phyloP scores from a whole-genome alignment of 1,284 basidiomycete species.

The Sporisorium exsertum region DNA sequence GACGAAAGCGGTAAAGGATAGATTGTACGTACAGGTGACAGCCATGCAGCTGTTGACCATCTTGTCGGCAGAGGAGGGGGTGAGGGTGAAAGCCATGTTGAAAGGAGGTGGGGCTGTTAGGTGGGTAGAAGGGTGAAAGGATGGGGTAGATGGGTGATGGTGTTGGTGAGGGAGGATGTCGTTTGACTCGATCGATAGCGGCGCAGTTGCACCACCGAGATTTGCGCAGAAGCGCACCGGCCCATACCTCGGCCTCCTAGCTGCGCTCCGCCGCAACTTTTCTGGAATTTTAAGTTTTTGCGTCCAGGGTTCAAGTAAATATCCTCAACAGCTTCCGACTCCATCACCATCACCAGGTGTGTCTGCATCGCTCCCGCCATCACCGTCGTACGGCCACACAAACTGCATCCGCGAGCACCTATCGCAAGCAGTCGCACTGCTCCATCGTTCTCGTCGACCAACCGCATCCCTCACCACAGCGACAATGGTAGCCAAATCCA shows the following conservation, averaged over 20 bases:
- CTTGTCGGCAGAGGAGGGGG: constrained; percentile 10
- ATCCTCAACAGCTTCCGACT: neutral
- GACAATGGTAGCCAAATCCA: constrained; percentile 16
- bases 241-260: neutral
- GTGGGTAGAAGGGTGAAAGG: neutral
- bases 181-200: constrained; percentile 5
- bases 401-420: neutral
- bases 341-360: neutral
- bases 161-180: constrained; percentile 5
- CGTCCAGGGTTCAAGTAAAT: constrained; percentile 4
- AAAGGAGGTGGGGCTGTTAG: neutral
- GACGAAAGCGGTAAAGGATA: neutral
- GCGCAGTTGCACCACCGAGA: neutral
- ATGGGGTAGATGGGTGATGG: neutral
- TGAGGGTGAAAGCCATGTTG: constrained; percentile 24
- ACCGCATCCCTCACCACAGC: neutral
- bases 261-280: neutral
- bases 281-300: neutral
- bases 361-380: neutral
- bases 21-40: constrained; percentile 39
- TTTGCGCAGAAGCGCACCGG: neutral
- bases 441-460: neutral
- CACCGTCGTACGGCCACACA: neutral
- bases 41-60: constrained; percentile 49
- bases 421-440: neutral